Conservation (phyloP, 202 grass and related monocot genomes). For the Bolboschoenoplectus hybrid region DNA sequence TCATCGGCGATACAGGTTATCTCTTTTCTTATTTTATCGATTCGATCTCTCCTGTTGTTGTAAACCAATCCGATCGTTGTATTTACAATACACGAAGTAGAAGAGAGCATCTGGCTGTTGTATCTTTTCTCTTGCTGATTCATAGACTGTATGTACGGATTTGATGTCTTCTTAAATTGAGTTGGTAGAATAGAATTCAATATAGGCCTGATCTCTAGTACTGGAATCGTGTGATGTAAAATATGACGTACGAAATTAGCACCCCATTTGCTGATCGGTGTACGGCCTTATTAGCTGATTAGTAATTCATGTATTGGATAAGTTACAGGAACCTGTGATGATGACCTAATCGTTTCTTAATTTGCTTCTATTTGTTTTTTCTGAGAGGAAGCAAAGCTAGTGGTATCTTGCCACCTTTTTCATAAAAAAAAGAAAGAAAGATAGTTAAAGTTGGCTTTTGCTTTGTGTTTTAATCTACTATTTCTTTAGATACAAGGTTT, state of each 20-base stretch:
- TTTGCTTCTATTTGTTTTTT: neutral
- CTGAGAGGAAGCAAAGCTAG: neutral
- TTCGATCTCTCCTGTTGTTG: neutral
- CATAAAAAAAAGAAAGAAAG: neutral
- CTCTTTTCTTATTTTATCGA: neutral
- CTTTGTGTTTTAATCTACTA: neutral
- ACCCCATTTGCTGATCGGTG: neutral
- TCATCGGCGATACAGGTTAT: constrained; percentile 95
- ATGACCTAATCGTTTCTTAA: neutral
- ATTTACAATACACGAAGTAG: neutral
- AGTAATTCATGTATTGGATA: neutral
- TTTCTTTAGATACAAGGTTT: neutral
- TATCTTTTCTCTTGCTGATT: neutral
- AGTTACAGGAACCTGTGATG: neutral
- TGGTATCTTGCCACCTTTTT: neutral
- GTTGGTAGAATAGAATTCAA: neutral
- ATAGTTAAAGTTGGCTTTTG: neutral
- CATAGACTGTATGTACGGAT: neutral
- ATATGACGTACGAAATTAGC: neutral
- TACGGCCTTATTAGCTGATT: neutral
- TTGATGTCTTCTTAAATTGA: neutral
- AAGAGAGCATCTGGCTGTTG: neutral
- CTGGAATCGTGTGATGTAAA: neutral
- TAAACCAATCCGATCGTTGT: neutral
- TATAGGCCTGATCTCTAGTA: neutral